Evolutionary conservation across 805 yeast species (phyloP), one percentile per base, ranked within the genome.

Genomic region (Lipomyces kockii): DNA sequence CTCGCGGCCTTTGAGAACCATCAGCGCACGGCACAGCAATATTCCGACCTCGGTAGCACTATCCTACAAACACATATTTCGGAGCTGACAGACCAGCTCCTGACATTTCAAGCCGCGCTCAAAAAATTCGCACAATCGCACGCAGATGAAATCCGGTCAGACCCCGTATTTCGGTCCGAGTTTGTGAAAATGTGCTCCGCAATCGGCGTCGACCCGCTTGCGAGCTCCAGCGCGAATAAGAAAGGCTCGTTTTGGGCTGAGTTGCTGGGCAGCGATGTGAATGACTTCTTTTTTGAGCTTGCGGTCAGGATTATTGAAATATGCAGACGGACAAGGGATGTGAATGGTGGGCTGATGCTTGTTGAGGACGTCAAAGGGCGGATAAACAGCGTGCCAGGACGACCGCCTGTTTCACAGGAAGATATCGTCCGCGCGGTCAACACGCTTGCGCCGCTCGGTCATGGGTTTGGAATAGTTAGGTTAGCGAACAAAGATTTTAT

Each of bases 151-250:
- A 87, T 93, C 56, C 79, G 84, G 62, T 82, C 81, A 58, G 88
- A 90, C 75, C 83, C 88, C 0, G 86, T 86, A 65, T 85, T 92
- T 73, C 81, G 96, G 37, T 80, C 83, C 35, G 88, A 90, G 75
- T 91, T 92, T 76, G 86, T 91, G 49, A 84, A 85, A 66, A 87
- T 93, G 80, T 92, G 97, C 74, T 80, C 84, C 3, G 85, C 88
- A 72, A 87, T 92, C 35, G 97, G 97, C 0, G 88, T 92, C 22
- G 97, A 93, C 76, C 95, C 97, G 0, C 76, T 93, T 34, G 81
- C 82, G 2, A 62, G 71, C 32, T 74, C 77, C 12, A 69, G 76
- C 22, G 71, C 74, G 2, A 70, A 74, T 46, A 74, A 70, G 20
- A 67, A 72, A 53, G 72, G 74, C n/a, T 77, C 80, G 8, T 67